Percentiles rank a stretch among this genome's conserved stretches.
These are phyloP conservation scores for Bimuria novae-zelandiae DNA, from an alignment of 2,329 filamentous ascomycete genomes.

Conservation along the genomic window DNA sequence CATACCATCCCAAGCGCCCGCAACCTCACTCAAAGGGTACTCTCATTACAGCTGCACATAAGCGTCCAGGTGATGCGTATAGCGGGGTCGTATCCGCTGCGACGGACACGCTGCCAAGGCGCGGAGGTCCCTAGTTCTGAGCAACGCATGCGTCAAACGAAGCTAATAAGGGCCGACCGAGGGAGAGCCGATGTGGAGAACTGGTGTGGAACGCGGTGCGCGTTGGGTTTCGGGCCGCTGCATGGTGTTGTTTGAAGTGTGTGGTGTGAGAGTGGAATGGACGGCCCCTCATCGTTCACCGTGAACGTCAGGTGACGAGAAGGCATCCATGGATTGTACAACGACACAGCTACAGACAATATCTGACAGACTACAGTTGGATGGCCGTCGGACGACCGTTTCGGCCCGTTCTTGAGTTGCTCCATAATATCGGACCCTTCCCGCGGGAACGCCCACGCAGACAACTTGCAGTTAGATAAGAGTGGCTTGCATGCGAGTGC, in stretches of 20 bases:
- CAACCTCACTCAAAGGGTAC: background rate
- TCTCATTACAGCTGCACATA: background rate
- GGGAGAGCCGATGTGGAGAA: background rate
- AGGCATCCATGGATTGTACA: too few relatives aligned
- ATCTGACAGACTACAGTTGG: background rate
- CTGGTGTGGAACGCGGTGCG: slow-evolving; percentile 1
- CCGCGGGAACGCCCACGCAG: too few relatives aligned
- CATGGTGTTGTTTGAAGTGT: background rate
- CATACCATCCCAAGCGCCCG: background rate
- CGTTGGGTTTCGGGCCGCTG: slow-evolving; percentile 9
- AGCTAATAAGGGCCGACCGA: background rate
- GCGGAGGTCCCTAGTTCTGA: background rate
- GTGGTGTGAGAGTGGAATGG: background rate
- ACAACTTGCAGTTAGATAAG: background rate
- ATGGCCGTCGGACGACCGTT: background rate
- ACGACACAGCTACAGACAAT: background rate
- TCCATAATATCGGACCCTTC: too few relatives aligned
- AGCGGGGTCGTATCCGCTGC: slow-evolving; percentile 3
- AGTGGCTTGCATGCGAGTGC: slow-evolving; percentile 2
- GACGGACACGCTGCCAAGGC: slow-evolving; percentile 7
- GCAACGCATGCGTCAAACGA: background rate
- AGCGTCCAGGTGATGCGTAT: slow-evolving; percentile 7
- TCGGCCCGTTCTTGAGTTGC: background rate
- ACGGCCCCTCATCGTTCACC: background rate
- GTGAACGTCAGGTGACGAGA: background rate